Evolutionary conservation across 352 stramenopile species (phyloP), one percentile per base, ranked within the genome.

Genomic region (Globisporangium cystogenes): DNA sequence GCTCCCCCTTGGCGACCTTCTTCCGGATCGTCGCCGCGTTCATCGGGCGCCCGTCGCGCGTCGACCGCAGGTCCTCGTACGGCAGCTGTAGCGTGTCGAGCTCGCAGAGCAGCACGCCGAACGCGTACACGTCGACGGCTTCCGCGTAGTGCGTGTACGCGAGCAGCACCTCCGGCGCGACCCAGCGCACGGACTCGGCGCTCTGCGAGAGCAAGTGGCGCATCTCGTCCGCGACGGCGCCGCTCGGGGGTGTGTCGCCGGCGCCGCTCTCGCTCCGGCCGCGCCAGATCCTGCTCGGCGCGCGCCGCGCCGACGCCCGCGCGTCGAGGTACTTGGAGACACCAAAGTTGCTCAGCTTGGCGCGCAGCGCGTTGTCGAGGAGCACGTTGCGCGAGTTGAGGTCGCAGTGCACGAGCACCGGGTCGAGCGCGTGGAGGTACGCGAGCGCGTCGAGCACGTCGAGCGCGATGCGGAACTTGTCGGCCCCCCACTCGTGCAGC

Each of bases 391-490:
- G 36, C 3, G 65, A 68, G 41, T 67, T 70, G 42, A 73, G 42
- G 6, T 63, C 50, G 20, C 65, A 64, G 33, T 73, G 65, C 11
- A 70, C 40, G 26, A 70, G 48, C 35, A 43, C 50, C 4, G 65
- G 59, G n/a, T 51, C 53, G 0, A 70, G 47, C 7, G 62, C 62
- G 45, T 73, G 65, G 35, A 73, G 55, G 48, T 73, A 73, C 18
- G 48, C 41, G 20, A 73, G 40, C 5, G 74, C 71, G 26, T 82
- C 71, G 11, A 68, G 65, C 18, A 85, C 67, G 41, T 76, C 74
- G 18, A 76, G 43, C 1, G 64, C 71, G 29, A 82, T 71, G 33
- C 69, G 62, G 5, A 76, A 57, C 51, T 76, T 78, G 27, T 70
- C 54, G 5, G 62, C 20, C 1, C 52, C 58, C 71, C 71, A 81